Conservation (phyloP, 257 asterid genomes). For the Apocynum venetum region DNA sequence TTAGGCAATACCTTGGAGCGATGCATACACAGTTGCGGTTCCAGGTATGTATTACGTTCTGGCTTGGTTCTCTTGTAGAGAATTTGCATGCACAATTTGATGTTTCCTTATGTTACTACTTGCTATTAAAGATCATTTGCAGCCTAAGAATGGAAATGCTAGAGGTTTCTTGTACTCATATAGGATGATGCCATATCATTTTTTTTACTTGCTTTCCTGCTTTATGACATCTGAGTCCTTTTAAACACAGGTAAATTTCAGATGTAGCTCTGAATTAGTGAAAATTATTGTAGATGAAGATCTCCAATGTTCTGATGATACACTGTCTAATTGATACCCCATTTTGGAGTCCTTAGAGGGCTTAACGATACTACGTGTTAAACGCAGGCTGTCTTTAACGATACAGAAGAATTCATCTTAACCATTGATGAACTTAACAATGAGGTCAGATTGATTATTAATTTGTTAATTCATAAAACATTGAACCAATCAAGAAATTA, state of each 20-base stretch:
- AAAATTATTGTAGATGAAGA: not conserved
- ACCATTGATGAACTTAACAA: slow-evolving; percentile 56
- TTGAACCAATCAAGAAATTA: not conserved
- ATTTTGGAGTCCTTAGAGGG: not conserved
- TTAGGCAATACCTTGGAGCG: slow-evolving; percentile 65
- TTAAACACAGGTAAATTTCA: not conserved
- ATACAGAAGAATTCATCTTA: slow-evolving; percentile 67
- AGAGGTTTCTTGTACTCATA: not conserved
- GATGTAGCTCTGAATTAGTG: not conserved
- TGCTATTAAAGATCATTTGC: not conserved
- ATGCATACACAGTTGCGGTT: slow-evolving; percentile 52
- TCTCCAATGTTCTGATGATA: not conserved
- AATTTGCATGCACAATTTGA: not conserved
- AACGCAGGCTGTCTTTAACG: slow-evolving; percentile 68
- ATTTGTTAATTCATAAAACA: not conserved
- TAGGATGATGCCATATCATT: not conserved
- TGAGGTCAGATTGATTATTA: slow-evolving; percentile 37
- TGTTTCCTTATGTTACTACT: not conserved
- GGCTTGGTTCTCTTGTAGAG: slow-evolving; percentile 9
- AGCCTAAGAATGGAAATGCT: not conserved
- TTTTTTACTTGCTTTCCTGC: not conserved
- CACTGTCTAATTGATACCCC: not conserved
- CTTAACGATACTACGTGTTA: not conserved
- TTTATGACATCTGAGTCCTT: not conserved
- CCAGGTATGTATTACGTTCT: slow-evolving; percentile 48